Evolutionary conservation across 2,329 filamentous ascomycete species (phyloP).

Genomic region (Penicillium sp.): DNA sequence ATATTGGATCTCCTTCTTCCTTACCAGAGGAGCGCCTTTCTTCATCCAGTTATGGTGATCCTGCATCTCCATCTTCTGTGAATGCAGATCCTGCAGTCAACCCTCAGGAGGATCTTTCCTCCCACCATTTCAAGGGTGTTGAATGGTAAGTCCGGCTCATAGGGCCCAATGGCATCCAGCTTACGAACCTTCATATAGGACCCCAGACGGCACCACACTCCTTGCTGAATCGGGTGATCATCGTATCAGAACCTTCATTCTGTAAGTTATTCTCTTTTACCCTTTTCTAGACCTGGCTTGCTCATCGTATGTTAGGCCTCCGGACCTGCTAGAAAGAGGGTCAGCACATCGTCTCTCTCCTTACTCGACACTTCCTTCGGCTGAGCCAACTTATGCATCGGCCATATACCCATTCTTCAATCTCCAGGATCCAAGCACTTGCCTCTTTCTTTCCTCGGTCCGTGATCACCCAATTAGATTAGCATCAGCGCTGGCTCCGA

Average conservation of each 20-base stretch:
- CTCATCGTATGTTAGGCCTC: constrained; percentile 38
- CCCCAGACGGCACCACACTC: constrained; percentile 57
- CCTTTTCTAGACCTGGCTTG: not conserved
- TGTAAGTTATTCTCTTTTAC: constrained; percentile 38
- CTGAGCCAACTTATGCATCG: constrained; percentile 54
- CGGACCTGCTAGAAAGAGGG: constrained; percentile 47
- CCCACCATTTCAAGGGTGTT: constrained; percentile 42
- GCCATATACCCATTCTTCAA: constrained; percentile 56
- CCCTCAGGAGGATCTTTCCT: not conserved
- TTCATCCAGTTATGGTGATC: not conserved
- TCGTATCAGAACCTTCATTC: constrained; percentile 52
- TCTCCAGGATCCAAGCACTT: constrained; percentile 50
- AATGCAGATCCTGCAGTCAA: not conserved
- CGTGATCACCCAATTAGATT: constrained; percentile 58
- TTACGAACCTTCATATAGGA: constrained; percentile 28
- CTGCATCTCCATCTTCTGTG: not conserved
- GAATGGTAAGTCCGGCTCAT: constrained; percentile 39
- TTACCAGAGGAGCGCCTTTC: not conserved
- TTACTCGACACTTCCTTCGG: constrained; percentile 47
- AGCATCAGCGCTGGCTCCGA: constrained; percentile 53
- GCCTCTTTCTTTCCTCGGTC: constrained; percentile 52
- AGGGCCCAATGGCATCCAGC: not conserved
- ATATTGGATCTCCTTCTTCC: not conserved
- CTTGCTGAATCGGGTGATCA: constrained; percentile 55
- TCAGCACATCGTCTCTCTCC: constrained; percentile 41